Evolutionary conservation across 495 filamentous ascomycete genomes (phyloP).

Genomic region (Aspergillus hancockii): DNA sequence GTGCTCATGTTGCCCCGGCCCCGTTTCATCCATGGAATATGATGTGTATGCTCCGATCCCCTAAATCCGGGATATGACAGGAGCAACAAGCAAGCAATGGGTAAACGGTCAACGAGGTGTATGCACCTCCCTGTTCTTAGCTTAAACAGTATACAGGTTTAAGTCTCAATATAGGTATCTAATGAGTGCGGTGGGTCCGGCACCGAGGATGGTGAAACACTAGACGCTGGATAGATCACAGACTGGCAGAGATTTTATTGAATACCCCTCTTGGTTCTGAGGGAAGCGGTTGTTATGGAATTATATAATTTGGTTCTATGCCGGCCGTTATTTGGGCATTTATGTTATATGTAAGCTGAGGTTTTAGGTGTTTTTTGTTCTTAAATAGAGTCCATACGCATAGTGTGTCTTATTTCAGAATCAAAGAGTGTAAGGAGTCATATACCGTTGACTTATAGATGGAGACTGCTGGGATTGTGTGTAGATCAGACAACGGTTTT

Average conservation of each 20-base stretch:
- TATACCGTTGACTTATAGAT: constrained; percentile 1
- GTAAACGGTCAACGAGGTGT: background rate
- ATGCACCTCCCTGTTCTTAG: background rate
- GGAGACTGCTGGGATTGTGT: background rate
- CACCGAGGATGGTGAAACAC: background rate
- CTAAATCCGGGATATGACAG: background rate
- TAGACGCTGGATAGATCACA: background rate
- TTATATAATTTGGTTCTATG: background rate
- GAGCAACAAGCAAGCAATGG: background rate
- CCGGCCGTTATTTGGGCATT: background rate
- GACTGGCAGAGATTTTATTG: background rate
- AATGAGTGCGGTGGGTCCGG: background rate
- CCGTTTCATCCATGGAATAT: background rate
- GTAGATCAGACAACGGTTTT: background rate
- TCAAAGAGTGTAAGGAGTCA: background rate
- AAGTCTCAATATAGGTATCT: background rate
- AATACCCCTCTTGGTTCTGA: background rate
- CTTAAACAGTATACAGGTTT: background rate
- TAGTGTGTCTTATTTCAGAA: background rate
- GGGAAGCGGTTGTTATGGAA: background rate
- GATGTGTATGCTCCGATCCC: background rate
- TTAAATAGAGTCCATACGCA: background rate
- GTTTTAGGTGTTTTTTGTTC: too few species aligned
- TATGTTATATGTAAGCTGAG: background rate
- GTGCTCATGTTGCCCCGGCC: too few species aligned